Evolutionary conservation across 352 stramenopile species (phyloP), one percentile per base, ranked within the genome.

Genomic region (Phytophthora multivora): DNA sequence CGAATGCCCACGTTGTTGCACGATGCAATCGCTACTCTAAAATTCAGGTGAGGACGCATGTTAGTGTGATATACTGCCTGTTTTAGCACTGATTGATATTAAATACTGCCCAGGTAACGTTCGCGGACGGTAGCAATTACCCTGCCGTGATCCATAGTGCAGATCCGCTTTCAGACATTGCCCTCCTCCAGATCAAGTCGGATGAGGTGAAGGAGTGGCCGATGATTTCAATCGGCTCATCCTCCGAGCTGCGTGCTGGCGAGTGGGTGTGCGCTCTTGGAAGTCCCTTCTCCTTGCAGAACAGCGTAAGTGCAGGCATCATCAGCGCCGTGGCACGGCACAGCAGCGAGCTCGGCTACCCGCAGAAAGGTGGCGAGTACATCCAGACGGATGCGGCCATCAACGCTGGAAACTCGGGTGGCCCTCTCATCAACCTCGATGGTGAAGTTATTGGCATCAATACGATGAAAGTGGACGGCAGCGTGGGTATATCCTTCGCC

Each of bases 351-450:
- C 72, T 97, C 11, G 91, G 91, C 6, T 93, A 88, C 47, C 71
- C 73, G 12, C 80, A 91, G 41, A 93, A 87, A 26, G 74, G 84
- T 15, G 85, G 76, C 51, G 87, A 97, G 58, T 98, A 96, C 69
- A 97, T 98, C 53, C 93, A 98, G 73, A 98, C 93, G 18, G 93
- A 98, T 75, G 93, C 93, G 8, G 93, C 93, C 18, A 97, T 98
- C 57, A 98, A 98, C 68, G 70, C 83, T 30, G 93, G 93, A 43
- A 98, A 98, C 67, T 97, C 88, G 50, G 93, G 93, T 16, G 93
- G 93, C 0, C 93, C 93, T n/a, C 84, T 98, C 28, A 86, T 98
- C 42, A 97, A 98, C 61, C 57, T 98, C 35, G 89, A 97, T 56
- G 93, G 93, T 21, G 76, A 97, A 36, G 91, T 98, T 25, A 96